A percentile compares a stretch with the other conserved stretches of the same genome.
Evolutionary conservation across 2,329 filamentous ascomycete genomes (phyloP).

Genomic region (Daldinia sp.): DNA sequence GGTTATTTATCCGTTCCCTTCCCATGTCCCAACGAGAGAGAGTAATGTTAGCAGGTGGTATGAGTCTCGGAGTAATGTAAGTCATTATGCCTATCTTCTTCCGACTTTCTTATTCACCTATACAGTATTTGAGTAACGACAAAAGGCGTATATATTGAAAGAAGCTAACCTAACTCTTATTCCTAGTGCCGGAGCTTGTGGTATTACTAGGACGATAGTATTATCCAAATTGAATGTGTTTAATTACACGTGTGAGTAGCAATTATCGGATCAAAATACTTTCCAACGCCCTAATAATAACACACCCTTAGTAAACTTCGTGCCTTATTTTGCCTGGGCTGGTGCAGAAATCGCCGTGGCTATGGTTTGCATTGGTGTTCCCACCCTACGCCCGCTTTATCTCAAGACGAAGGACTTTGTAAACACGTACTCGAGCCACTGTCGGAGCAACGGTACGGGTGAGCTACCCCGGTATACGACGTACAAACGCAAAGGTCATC

Average conservation of each 20-base stretch:
- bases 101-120: no score
- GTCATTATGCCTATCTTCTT: constrained; percentile 5
- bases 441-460: constrained; percentile 23
- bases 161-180: constrained; percentile 19
- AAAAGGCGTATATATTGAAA: not conserved
- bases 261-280: not conserved
- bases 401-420: constrained; percentile 39
- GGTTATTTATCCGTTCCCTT: constrained; percentile 42
- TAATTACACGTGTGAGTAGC: constrained; percentile 42
- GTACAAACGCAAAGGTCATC: constrained; percentile 20
- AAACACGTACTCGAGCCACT: constrained; percentile 30
- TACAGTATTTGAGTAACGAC: no score
- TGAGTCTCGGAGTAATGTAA: constrained; percentile 45
- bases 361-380: constrained; percentile 43
- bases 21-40: constrained; percentile 43
- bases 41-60: constrained; percentile 41
- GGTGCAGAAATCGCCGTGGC: constrained; percentile 44
- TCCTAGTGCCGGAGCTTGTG: constrained; percentile 47
- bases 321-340: constrained; percentile 45
- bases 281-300: not conserved
- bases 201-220: constrained; percentile 45
- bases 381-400: constrained; percentile 42
- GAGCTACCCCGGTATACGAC: constrained; percentile 45
- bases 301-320: constrained; percentile 40
- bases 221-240: constrained; percentile 40